Base-by-base conservation (phyloP, 2,329 filamentous ascomycete genomes). In the Scedosporium dehoogii region DNA sequence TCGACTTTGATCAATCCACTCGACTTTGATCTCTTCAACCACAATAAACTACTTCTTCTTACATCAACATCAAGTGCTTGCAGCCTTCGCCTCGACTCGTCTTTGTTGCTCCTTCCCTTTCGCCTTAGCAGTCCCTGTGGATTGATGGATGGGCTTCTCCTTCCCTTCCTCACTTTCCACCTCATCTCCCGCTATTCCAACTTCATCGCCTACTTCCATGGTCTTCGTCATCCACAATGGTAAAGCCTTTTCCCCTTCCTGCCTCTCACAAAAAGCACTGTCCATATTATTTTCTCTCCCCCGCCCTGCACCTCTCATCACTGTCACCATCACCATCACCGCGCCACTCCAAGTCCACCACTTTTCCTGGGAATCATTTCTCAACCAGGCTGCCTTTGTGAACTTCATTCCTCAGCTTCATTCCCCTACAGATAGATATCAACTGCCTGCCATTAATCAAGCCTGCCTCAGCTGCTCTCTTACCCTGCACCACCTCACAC, bases 181-280 rank as follows among this genome's bases (percentile, higher is more conserved):
- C 14, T 58, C 33, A 55, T 51, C 55, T 25, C 41, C 25, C 42
- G 3, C 44, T 42, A 29, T 48, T 58, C 53, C 18, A 53, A 57
- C 59, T 29, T 56, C 55, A 44, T 25, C 64, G 56, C 48, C 59
- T 63, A 46, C 66, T 71, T 57, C 56, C 59, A 33, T 25, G 41
- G 60, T 60, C n/a, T 29, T 41, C 27, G 41, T 27, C 27, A 51
- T 60, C 42, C 44, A 38, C 46, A 60, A 60, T 60, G 59, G 59
- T 60, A 60, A 60, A 53, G 59, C 10, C 42, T 25, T 21, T 53
- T 60, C 27, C 41, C 23, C 25, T 48, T 23, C 41, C 41, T 16
- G 21, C 25, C 9, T 18, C 18, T 41, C 38, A n/a, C 25, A 5
- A 42, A 44, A 6, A 38, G 9, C 33, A 38, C 33, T 12, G 33